Percentiles rank a stretch among this genome's conserved stretches.
phyloP scores from a whole-genome alignment of 371 early-diverging fungal species.

The Funneliformis caledonium region DNA sequence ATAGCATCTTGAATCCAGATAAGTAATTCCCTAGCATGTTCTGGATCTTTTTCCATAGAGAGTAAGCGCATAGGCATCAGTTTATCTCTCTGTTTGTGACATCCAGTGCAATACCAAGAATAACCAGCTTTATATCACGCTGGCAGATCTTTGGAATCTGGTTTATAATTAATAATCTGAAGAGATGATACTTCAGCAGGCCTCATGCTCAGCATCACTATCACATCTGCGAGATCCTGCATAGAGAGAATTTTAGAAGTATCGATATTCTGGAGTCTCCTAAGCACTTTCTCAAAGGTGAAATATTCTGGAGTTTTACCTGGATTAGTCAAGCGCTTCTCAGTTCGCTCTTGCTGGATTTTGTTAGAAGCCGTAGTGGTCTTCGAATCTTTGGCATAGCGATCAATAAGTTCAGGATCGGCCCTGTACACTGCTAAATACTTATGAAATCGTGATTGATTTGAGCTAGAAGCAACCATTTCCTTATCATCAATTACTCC shows the following conservation, averaged over 20 bases:
- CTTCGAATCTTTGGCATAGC: not conserved
- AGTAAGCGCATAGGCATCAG: not conserved
- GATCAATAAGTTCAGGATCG: not conserved
- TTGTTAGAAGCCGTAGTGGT: conserved; percentile 1
- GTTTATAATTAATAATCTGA: conserved; percentile 1
- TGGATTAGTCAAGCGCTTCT: not conserved
- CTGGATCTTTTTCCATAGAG: conserved; percentile 23
- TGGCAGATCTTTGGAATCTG: not conserved
- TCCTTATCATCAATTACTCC: not conserved
- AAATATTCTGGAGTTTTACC: not conserved
- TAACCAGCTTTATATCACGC: not conserved
- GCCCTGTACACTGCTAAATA: not conserved
- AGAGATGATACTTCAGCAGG: conserved; percentile 21
- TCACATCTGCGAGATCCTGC: not conserved
- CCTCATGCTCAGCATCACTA: conserved; percentile 8
- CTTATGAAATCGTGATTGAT: not conserved
- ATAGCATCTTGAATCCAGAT: conserved; percentile 37
- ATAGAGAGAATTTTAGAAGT: not conserved
- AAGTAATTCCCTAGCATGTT: conserved; percentile 37
- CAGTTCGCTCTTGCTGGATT: not conserved
- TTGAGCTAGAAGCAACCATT: not conserved
- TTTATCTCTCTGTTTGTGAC: conserved; percentile 15
- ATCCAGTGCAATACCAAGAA: conserved; percentile 2
- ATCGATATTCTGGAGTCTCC: not conserved
- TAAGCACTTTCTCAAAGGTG: not conserved